Evolutionary conservation across 2,329 filamentous ascomycete genomes (phyloP).

Genomic region (Colletotrichum incanum): DNA sequence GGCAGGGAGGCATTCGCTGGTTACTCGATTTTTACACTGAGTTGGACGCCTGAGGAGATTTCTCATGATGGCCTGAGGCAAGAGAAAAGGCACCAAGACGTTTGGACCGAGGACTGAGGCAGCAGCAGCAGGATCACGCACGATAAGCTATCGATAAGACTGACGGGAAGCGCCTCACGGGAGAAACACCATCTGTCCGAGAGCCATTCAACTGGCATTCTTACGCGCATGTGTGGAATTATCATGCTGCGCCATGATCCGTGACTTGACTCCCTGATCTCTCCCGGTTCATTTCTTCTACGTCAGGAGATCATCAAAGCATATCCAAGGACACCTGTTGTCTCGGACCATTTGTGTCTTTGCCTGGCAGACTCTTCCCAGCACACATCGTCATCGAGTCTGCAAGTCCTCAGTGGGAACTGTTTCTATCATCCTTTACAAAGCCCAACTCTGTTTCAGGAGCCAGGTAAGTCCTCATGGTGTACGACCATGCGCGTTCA

Average conservation of each 20-base stretch:
- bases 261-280: not conserved
- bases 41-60: conserved; percentile 1
- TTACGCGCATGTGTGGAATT: not conserved
- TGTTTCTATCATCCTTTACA: not conserved
- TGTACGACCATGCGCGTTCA: too few species aligned
- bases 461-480: not conserved
- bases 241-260: conserved; percentile 12
- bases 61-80: conserved; percentile 36
- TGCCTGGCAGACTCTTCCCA: too few species aligned
- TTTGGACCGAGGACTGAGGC: conserved; percentile 12
- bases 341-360: not conserved
- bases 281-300: not conserved
- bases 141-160: conserved; percentile 42
- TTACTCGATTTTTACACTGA: not conserved
- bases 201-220: not conserved
- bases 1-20: not conserved
- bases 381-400: not conserved
- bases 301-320: not conserved
- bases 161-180: not conserved
- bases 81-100: not conserved
- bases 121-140: not conserved
- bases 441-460: not conserved
- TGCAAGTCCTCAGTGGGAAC: too few species aligned
- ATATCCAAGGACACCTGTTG: not conserved
- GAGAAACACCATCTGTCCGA: not conserved